Evolutionary conservation across 768 basidiomycete genomes (phyloP).

Genomic region (Lyophyllum semitale): DNA sequence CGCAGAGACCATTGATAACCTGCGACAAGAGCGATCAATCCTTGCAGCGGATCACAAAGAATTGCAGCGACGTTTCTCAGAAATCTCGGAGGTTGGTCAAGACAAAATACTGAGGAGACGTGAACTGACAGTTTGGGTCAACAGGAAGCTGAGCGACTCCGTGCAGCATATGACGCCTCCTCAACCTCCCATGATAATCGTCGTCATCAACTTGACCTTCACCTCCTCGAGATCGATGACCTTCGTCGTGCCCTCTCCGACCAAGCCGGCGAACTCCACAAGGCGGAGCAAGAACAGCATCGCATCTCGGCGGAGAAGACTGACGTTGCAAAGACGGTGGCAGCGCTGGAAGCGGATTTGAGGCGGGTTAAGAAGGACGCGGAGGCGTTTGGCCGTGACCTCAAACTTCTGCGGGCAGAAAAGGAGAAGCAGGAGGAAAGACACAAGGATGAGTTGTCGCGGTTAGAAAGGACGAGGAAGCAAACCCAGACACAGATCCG

Average conservation of each 20-base stretch:
- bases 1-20: slow-evolving; percentile 65
- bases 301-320: slow-evolving; percentile 62
- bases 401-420: slow-evolving; percentile 66
- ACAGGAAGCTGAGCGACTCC: slow-evolving; percentile 63
- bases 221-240: slow-evolving; percentile 73
- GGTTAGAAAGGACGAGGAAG: slow-evolving; percentile 64
- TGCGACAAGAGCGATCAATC: slow-evolving; percentile 75
- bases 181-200: slow-evolving; percentile 71
- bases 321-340: slow-evolving; percentile 68
- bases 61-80: slow-evolving; percentile 66
- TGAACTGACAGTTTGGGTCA: background rate
- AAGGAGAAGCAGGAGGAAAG: slow-evolving; percentile 62
- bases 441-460: slow-evolving; percentile 56
- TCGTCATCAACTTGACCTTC: slow-evolving; percentile 73
- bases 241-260: slow-evolving; percentile 67
- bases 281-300: slow-evolving; percentile 63
- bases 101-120: background rate
- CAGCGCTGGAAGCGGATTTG: slow-evolving; percentile 71
- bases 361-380: slow-evolving; percentile 75
- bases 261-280: slow-evolving; percentile 63
- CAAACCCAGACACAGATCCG: slow-evolving; percentile 68
- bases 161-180: slow-evolving; percentile 58
- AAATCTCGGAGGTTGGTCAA: slow-evolving; percentile 62
- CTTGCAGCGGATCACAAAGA: slow-evolving; percentile 72
- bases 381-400: slow-evolving; percentile 74